Evolutionary conservation across 345 rosid genomes (phyloP).

Genomic region (Lumnitzera racemosa): DNA sequence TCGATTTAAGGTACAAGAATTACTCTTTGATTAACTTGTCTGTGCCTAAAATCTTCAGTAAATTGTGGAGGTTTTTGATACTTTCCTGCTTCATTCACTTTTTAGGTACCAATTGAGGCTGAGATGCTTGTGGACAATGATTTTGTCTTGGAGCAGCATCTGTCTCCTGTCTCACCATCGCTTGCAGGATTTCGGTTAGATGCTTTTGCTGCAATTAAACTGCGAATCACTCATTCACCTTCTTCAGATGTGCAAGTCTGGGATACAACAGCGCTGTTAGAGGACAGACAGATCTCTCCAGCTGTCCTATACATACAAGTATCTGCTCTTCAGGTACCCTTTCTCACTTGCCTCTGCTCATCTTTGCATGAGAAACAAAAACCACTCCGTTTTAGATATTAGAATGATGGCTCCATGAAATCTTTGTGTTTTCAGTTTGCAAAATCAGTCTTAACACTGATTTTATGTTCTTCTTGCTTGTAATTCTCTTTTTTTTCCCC

Average conservation of each 20-base stretch:
- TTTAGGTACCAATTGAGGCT: conserved; percentile 69
- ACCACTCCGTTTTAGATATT: no score
- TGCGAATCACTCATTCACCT: conserved; percentile 76
- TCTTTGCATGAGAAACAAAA: no score
- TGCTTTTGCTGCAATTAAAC: conserved; percentile 68
- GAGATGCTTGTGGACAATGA: conserved; percentile 68
- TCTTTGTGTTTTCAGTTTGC: no score
- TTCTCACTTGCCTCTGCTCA: conserved; percentile 2
- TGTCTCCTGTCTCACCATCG: conserved; percentile 72
- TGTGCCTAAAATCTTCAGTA: background rate
- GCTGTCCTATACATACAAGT: conserved; percentile 77
- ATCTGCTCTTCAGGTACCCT: conserved; percentile 71
- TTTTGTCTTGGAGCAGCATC: conserved; percentile 67
- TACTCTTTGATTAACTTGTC: conserved; percentile 1
- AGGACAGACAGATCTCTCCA: conserved; percentile 72
- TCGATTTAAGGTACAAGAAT: conserved; percentile 70
- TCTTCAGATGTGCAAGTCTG: conserved; percentile 50
- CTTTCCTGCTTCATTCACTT: conserved; percentile 1
- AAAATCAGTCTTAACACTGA: no score
- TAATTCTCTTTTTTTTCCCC: no score
- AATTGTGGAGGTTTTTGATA: conserved; percentile 1
- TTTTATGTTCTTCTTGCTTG: no score
- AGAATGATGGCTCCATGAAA: no score
- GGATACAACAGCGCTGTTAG: conserved; percentile 60
- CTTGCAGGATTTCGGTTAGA: conserved; percentile 85